These are phyloP conservation scores for Vinca minor DNA, from an alignment of 257 asterid species.

Conservation along the genomic window DNA sequence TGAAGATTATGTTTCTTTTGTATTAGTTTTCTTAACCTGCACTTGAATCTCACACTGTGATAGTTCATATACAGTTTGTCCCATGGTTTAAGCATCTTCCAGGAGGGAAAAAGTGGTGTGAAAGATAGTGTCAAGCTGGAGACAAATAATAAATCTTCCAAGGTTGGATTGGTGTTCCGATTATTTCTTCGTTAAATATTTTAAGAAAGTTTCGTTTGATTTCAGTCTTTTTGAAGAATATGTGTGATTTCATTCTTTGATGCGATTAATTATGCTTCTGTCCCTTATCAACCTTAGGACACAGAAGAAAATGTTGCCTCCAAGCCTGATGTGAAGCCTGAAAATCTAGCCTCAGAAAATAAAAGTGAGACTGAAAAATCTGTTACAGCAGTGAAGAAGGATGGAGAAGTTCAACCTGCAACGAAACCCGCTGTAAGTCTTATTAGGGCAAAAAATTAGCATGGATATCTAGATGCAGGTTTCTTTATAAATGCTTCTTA, in stretches of 20 bases:
- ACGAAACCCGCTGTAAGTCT: constrained; percentile 58
- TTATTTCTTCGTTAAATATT: constrained; percentile 7
- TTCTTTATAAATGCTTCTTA: neutral
- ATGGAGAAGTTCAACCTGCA: constrained; percentile 39
- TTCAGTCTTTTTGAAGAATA: neutral
- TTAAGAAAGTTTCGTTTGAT: constrained; percentile 2
- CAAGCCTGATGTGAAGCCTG: constrained; percentile 51
- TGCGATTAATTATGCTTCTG: constrained; percentile 5
- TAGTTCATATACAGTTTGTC: constrained; percentile 55
- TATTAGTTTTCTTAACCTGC: neutral
- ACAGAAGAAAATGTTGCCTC: constrained; percentile 30
- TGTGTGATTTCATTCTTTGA: neutral
- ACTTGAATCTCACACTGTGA: neutral
- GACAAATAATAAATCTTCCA: constrained; percentile 56
- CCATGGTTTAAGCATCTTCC: constrained; percentile 81
- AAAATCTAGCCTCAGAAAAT: constrained; percentile 37
- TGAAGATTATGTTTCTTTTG: neutral
- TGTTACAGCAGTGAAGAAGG: constrained; percentile 40
- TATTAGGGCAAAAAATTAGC: neutral
- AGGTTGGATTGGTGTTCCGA: constrained; percentile 39
- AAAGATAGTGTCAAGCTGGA: constrained; percentile 68
- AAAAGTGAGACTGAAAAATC: constrained; percentile 57
- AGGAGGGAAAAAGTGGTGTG: constrained; percentile 57
- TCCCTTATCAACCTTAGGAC: constrained; percentile 33
- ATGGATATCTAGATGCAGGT: neutral